Evolutionary conservation across 305 asterid species (phyloP), one percentile per base, ranked within the genome.

Genomic region (Plantago coronopus): DNA sequence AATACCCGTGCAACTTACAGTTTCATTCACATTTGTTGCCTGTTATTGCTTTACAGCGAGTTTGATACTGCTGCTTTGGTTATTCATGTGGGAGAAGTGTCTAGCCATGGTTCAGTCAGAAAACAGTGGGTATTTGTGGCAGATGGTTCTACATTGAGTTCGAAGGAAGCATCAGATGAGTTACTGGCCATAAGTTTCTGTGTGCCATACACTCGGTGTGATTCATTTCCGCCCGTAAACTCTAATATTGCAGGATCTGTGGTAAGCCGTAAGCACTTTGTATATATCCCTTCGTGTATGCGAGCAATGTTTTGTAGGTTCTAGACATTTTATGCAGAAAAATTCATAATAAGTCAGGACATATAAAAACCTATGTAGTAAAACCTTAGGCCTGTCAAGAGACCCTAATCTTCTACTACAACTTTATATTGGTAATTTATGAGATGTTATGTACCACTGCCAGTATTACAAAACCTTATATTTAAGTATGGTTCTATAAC

Each of bases 111-210:
- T 64, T 77, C 66, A 68, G 89, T 75, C 54, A 80, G 76, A 78
- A 89, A 83, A 77, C 99, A 93, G 69, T 87, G 99, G 99, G 89
- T 87, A 61, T 89, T 93, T 76, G 87, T 93, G 60, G 70, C 94
- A 0, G 97, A 93, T 72, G 94, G 83, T 73, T 76, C 96, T 17
- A 62, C 69, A 42, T 49, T 50, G 27, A 63, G 69, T 61, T 73
- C 72, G 7, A 68, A 72, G 47, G 72, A 78, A 55, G 71, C 80
- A 46, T 74, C 68, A 34, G 85, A 74, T 69, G 77, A 76, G 46
- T 76, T 87, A 67, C 78, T 93, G 73, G 99, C 96, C 19, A 81
- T 89, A 47, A 78, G 80, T 75, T 89, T 89, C 80, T 73, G 80
- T 81, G 61, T 76, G 60, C 91, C 86, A 61, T 67, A 42, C 44